Conservation (phyloP, 2,329 filamentous ascomycete species). For the Aspergillus clavatus region DNA sequence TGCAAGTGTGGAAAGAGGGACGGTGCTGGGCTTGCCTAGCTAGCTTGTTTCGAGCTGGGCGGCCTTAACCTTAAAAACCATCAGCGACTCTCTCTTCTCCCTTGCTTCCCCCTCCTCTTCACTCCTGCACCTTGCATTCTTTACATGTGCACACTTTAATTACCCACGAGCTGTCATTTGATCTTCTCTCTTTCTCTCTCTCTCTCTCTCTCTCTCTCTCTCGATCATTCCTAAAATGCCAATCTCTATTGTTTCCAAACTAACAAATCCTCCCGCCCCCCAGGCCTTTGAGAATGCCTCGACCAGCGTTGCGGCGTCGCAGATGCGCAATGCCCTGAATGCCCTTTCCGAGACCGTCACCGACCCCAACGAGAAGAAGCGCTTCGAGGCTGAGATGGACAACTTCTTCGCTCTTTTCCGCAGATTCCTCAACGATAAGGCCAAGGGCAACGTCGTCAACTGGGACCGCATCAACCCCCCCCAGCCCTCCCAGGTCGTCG, state of each 20-base stretch:
- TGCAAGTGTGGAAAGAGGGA: background rate
- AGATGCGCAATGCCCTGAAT: constrained; percentile 98
- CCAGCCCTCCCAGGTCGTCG: constrained; percentile 86
- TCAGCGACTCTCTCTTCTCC: background rate
- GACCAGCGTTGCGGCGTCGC: constrained; percentile 92
- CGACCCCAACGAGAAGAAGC: constrained; percentile 67
- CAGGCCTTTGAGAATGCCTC: constrained; percentile 99
- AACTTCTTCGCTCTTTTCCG: constrained; percentile 99
- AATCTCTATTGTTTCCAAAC: background rate
- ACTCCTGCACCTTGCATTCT: background rate
- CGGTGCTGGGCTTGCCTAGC: background rate
- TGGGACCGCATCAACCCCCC: constrained; percentile 97
- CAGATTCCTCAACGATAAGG: constrained; percentile 97
- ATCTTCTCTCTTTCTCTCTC: background rate
- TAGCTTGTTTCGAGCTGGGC: background rate
- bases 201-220: background rate
- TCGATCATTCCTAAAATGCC: background rate
- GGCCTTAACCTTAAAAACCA: background rate
- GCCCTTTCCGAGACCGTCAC: constrained; percentile 83
- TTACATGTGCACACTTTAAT: background rate
- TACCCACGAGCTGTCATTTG: background rate
- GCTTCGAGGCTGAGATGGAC: constrained; percentile 99
- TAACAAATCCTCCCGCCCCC: background rate
- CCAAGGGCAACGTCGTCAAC: constrained; percentile 91
- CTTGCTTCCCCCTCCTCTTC: too few relatives aligned